phyloP scores from a whole-genome alignment of 176 grass and related monocot species.

The Oryza australiensis region DNA sequence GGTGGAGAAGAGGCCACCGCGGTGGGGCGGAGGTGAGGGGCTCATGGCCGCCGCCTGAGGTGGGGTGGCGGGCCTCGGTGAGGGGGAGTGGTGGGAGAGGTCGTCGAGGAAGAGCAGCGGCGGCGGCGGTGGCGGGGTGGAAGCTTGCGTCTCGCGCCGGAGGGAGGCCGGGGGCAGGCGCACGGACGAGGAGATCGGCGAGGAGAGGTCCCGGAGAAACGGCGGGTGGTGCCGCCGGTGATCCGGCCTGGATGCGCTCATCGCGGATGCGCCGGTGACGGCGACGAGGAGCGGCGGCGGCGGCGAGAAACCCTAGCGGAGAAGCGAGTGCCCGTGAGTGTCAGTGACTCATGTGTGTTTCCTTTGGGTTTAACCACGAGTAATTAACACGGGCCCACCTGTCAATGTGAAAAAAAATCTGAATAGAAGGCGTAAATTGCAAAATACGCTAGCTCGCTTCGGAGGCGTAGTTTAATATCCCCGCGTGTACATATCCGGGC shows the following conservation, averaged over 20 bases:
- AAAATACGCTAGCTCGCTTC: not conserved
- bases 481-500: not conserved
- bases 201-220: slow-evolving; percentile 65
- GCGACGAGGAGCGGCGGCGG: not conserved
- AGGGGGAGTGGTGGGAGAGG: slow-evolving; percentile 43
- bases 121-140: slow-evolving; percentile 60
- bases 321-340: not conserved
- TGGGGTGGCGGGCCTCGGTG: slow-evolving; percentile 25
- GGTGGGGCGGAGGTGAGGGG: slow-evolving; percentile 41
- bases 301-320: slow-evolving; percentile 45
- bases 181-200: slow-evolving; percentile 46
- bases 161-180: slow-evolving; percentile 40
- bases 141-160: slow-evolving; percentile 45
- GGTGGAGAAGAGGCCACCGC: slow-evolving; percentile 39
- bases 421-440: not conserved
- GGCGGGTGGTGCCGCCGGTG: slow-evolving; percentile 58
- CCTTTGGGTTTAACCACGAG: slow-evolving; percentile 24
- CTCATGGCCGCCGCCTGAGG: slow-evolving; percentile 39
- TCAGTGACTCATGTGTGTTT: not conserved
- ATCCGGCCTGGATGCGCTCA: slow-evolving; percentile 55
- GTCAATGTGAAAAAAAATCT: not conserved
- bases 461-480: no score
- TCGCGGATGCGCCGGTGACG: slow-evolving; percentile 29
- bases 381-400: not conserved
- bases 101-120: slow-evolving; percentile 73